Conservation (phyloP, 2,329 filamentous ascomycete genomes). For the Westerdykella sp. region DNA sequence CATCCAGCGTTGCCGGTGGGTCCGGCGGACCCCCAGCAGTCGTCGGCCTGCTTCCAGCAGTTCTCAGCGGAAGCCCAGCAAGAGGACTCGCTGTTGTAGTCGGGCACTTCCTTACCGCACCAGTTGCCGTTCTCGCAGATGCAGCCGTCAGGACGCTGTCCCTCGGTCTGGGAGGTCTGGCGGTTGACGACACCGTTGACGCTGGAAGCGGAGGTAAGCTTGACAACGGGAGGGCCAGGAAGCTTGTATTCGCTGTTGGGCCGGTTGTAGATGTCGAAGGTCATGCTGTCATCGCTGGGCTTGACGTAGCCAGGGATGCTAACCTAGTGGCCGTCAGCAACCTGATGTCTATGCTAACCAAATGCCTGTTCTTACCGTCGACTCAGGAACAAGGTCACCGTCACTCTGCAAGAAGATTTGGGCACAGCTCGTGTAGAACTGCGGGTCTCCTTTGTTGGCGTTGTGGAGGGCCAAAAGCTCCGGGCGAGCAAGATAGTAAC, state of each 20-base stretch:
- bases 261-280: slow-evolving; percentile 57
- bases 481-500: slow-evolving; percentile 65
- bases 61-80: slow-evolving; percentile 51
- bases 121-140: slow-evolving; percentile 65
- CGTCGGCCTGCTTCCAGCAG: slow-evolving; percentile 52
- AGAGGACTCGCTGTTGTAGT: slow-evolving; percentile 49
- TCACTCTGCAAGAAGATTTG: slow-evolving; percentile 58
- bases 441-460: slow-evolving; percentile 50
- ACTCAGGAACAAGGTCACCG: slow-evolving; percentile 42
- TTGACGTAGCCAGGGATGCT: slow-evolving; percentile 62
- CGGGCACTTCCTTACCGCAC: slow-evolving; percentile 57
- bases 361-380: slow-evolving; percentile 21
- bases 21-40: slow-evolving; percentile 55
- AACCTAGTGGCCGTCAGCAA: slow-evolving; percentile 30
- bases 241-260: slow-evolving; percentile 46
- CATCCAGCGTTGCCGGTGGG: slow-evolving; percentile 58
- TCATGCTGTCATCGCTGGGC: slow-evolving; percentile 49
- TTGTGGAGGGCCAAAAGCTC: slow-evolving; percentile 65
- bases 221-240: slow-evolving; percentile 53
- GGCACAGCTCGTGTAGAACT: slow-evolving; percentile 68
- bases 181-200: slow-evolving; percentile 8
- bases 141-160: slow-evolving; percentile 51
- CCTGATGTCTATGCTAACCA: too few species aligned
- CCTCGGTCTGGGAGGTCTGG: slow-evolving; percentile 39
- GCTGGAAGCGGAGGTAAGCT: slow-evolving; percentile 33